Conservation (phyloP, 2,329 filamentous ascomycete genomes). For the Metarhizium album region DNA sequence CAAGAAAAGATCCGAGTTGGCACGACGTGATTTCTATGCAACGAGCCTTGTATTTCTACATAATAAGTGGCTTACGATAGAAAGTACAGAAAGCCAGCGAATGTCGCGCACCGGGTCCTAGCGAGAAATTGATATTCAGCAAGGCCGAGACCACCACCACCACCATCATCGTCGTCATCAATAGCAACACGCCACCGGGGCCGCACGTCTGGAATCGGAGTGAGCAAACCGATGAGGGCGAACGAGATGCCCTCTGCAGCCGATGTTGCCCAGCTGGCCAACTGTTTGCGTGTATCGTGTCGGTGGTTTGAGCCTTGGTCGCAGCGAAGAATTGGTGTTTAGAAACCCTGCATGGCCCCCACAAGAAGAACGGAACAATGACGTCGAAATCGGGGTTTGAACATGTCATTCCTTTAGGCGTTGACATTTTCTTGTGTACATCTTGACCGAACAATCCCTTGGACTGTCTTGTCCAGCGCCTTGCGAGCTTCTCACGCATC, state of each 20-base stretch:
- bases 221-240: conserved; percentile 45
- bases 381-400: too few species aligned
- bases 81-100: not conserved
- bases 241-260: conserved; percentile 42
- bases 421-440: too few species aligned
- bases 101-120: not conserved
- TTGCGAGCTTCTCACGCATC: not conserved
- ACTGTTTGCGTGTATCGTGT: too few species aligned
- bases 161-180: too few species aligned
- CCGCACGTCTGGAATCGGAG: not conserved
- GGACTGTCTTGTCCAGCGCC: not conserved
- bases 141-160: not conserved
- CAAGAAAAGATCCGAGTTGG: not conserved
- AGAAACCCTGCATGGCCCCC: too few species aligned
- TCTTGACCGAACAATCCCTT: not conserved
- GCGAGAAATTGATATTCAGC: not conserved
- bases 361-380: too few species aligned
- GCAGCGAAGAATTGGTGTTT: too few species aligned
- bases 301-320: too few species aligned
- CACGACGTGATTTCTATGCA: too few species aligned
- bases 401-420: not conserved
- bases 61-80: not conserved
- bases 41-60: too few species aligned
- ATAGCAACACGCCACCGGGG: too few species aligned
- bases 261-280: conserved; percentile 47